These are phyloP conservation scores for Geotrichum cucujoidarum DNA, from an alignment of 1,139 yeast species.

Conservation along the genomic window DNA sequence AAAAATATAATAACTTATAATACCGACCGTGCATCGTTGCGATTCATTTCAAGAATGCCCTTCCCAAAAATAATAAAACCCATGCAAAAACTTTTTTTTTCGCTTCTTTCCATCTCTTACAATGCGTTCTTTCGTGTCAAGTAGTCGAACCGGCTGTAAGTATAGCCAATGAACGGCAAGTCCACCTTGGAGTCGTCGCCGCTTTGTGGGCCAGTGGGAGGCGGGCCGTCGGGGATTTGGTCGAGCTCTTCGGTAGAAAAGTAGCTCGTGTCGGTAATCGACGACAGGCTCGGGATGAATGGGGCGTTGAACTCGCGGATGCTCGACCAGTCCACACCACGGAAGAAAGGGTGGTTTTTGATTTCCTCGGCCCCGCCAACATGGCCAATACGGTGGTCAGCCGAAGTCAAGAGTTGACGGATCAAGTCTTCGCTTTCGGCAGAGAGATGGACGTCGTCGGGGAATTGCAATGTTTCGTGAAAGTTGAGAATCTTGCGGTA, in stretches of 20 bases:
- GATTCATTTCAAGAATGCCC: too few species aligned
- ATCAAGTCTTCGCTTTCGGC: slow-evolving; percentile 94
- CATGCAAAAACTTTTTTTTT: background rate
- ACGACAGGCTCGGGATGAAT: slow-evolving; percentile 74
- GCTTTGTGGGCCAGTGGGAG: slow-evolving; percentile 28
- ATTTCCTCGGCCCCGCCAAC: slow-evolving; percentile 92
- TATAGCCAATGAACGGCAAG: slow-evolving; percentile 93
- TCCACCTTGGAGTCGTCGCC: slow-evolving; percentile 74
- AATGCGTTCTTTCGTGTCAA: slow-evolving; percentile 81
- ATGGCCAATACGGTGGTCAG: slow-evolving; percentile 85
- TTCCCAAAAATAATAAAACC: too few species aligned
- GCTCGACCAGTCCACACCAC: slow-evolving; percentile 91
- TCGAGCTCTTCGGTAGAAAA: slow-evolving; percentile 98
- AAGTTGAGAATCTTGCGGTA: slow-evolving; percentile 91
- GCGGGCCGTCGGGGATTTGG: slow-evolving; percentile 87
- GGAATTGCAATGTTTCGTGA: slow-evolving; percentile 88
- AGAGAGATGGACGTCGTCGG: slow-evolving; percentile 90
- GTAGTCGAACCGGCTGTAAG: slow-evolving; percentile 89
- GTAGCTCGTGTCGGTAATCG: slow-evolving; percentile 92
- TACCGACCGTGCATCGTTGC: too few species aligned
- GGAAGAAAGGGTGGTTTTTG: slow-evolving; percentile 84
- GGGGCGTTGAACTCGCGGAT: slow-evolving; percentile 94
- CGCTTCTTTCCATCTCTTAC: too few species aligned
- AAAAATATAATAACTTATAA: too few species aligned
- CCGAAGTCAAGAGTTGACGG: slow-evolving; percentile 69